Evolutionary conservation across 495 filamentous ascomycete genomes (phyloP).

Genomic region (Aspergillus panamensis): DNA sequence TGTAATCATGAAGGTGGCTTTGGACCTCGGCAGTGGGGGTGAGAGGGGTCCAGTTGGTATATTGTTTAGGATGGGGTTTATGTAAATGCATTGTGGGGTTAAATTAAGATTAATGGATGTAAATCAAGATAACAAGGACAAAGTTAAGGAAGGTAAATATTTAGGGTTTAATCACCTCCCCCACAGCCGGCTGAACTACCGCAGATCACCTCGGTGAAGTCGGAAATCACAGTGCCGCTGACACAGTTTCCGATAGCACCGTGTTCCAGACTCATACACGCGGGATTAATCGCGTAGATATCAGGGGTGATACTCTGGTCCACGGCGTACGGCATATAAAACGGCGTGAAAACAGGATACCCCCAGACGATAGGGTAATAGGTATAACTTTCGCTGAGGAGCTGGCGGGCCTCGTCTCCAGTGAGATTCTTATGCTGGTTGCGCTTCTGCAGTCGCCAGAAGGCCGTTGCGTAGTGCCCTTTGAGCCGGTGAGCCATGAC

Average conservation of each 20-base stretch:
- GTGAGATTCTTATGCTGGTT: constrained; percentile 41
- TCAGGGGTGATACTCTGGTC: constrained; percentile 26
- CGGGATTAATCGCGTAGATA: background rate
- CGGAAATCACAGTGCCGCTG: background rate
- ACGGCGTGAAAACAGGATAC: constrained; percentile 49
- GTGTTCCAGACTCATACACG: background rate
- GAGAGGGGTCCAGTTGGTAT: too few species aligned
- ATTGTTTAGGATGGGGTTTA: too few species aligned
- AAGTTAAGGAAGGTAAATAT: background rate
- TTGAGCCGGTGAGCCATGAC: constrained; percentile 25
- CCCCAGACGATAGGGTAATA: constrained; percentile 37
- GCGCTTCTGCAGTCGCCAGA: constrained; percentile 57
- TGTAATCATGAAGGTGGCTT: too few species aligned
- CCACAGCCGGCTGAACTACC: background rate
- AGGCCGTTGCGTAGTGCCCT: constrained; percentile 61
- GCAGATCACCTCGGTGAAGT: background rate
- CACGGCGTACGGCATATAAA: constrained; percentile 49
- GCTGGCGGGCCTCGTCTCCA: constrained; percentile 28
- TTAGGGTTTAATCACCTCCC: background rate
- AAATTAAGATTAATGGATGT: too few species aligned
- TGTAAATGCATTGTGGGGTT: too few species aligned
- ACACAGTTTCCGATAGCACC: background rate
- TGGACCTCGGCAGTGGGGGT: too few species aligned
- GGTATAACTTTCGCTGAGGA: background rate
- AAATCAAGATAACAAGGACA: too few species aligned